Base-by-base conservation (phyloP, 805 yeast species). In the Millerozyma miso region DNA sequence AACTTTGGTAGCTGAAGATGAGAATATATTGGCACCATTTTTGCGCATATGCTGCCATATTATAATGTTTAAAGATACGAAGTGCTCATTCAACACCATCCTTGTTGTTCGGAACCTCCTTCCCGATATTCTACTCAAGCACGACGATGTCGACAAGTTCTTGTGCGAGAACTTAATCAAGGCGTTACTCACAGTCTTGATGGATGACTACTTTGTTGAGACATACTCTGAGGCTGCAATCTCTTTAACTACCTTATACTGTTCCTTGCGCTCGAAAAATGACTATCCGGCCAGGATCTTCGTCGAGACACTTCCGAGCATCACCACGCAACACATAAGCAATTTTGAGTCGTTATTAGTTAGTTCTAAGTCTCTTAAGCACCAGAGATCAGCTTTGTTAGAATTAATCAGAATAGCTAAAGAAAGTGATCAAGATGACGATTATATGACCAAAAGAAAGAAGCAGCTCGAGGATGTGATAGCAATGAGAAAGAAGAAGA, bases 181-280 rank as follows among this genome's bases (percentile, higher is more conserved):
- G 50, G 72, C 93, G 0, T 71, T 91, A 42, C 56, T 88, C 14
- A 71, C 74, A 31, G 80, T 91, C 3, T 66, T 91, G 39, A 69
- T 77, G 38, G 93, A 87, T 54, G 83, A 80, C 43, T 82, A 86
- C 47, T 88, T 86, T 60, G 79, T 77, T 36, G 99, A 91, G 54
- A 85, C 93, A 0, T 95, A 90, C 50, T 78, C 83, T 14, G 99
- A 91, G 59, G 96, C 95, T 1, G 90, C 95, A n/a, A 83, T 86
- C 44, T 86, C 95, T 1, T 74, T 91, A 45, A 85, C 96, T 0
- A 79, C 85, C 2, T 67, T 91, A 37, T 90, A 88, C 59, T 77
- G 88, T 54, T 80, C 85, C 6, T 70, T 88, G 52, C 73, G 91
- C 41, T 71, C 81, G 32, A 82, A 83, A 58, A 80, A 84, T 46